Evolutionary conservation across 306 rosid species (phyloP), one percentile per base, ranked within the genome.

Genomic region (Quercus berberidifolia): DNA sequence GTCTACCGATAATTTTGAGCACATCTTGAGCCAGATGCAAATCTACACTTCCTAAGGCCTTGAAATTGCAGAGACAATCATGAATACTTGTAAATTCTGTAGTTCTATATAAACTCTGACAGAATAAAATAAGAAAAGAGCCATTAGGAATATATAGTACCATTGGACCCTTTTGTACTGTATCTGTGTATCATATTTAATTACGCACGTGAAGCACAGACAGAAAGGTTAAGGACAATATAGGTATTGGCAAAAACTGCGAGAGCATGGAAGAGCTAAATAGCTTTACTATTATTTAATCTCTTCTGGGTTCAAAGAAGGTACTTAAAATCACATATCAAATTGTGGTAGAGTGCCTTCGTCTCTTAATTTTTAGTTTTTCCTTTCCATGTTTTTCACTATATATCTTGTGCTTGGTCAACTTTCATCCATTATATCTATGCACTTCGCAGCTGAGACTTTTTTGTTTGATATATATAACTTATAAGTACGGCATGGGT

Each of bases 1-100:
- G 71, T 69, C 88, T 6, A 87, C 88, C 0, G 90, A 87, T 28
- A 87, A 85, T 78, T 87, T 87, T n/a, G 90, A 87, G 85, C 88
- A 85, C 59, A 85, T 87, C 67, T 80, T 87, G 85, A 85, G 76
- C 73, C 87, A 82, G 76, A 87, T 87, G 90, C 87, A 87, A 79
- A 77, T 87, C 71, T 87, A 76, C 71, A 64, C 82, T 18, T 31
- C 88, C 46, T 41, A 73, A 75, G 17, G 57, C n/a, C 54, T 74
- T 2, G 18, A 31, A 23, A 71, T n/a, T 68, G 72, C 72, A 35
- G 72, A 65, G 28, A 67, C 52, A 30, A 3, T 14, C 23, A 67
- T 18, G 21, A 67, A 31, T 67, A 59, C 54, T 19, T 68, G 72
- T 68, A 35, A 33, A 68, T 68, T 31, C 14, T 31, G 13, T 13